These are phyloP conservation scores for Silene vulgaris DNA, from an alignment of 179 eudicot species.

Conservation along the genomic window DNA sequence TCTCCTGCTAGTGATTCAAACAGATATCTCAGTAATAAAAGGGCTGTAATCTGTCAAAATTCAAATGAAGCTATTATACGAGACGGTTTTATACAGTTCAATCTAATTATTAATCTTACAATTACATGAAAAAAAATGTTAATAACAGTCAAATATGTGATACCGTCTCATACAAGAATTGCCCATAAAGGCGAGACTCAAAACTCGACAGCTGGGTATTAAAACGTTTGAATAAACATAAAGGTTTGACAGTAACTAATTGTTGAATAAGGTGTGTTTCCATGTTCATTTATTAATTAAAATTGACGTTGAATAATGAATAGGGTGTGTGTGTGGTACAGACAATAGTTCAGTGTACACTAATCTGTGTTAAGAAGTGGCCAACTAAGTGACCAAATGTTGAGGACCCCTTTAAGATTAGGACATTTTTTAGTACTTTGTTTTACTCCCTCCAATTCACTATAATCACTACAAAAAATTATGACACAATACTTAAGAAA, in stretches of 20 bases:
- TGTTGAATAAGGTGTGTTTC: background rate
- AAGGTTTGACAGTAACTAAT: too few species aligned
- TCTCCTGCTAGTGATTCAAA: conserved; percentile 37
- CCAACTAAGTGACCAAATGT: conserved; percentile 15
- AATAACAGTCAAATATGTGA: too few species aligned
- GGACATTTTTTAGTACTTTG: background rate
- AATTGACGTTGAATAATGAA: background rate
- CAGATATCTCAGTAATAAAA: conserved; percentile 53
- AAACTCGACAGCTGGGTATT: too few species aligned
- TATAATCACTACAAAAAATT: too few species aligned
- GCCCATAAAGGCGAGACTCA: too few species aligned
- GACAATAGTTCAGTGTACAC: background rate
- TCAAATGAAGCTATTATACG: background rate
- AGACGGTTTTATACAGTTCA: background rate
- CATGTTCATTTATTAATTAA: background rate
- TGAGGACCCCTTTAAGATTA: conserved; percentile 11
- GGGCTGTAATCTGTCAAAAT: conserved; percentile 55
- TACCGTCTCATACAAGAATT: too few species aligned
- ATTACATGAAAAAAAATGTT: background rate
- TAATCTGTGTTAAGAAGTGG: background rate
- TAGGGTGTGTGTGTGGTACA: conserved; percentile 3
- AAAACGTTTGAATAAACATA: too few species aligned
- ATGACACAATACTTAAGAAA: too few species aligned
- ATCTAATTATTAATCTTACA: too few species aligned
- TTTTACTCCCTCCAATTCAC: too few species aligned